Evolutionary conservation across 2,329 filamentous ascomycete species (phyloP).

Genomic region (Epicoccum sorghinum): DNA sequence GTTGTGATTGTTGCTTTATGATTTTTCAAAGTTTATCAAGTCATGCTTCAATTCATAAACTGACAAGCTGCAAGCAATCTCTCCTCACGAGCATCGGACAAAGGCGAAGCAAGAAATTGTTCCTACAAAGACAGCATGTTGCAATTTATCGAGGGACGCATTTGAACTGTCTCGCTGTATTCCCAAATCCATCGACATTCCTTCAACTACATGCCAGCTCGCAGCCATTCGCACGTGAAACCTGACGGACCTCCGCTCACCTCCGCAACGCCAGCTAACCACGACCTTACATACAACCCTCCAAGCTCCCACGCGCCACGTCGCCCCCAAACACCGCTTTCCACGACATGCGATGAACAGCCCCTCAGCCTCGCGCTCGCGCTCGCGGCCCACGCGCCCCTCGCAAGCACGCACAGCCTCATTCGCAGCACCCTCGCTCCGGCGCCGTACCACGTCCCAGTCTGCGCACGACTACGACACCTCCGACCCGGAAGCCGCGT

Average conservation of each 20-base stretch:
- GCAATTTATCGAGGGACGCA: not conserved
- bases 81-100: no score
- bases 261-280: not conserved
- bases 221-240: not conserved
- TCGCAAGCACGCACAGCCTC: constrained; percentile 49
- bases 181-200: not conserved
- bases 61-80: no score
- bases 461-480: constrained; percentile 71
- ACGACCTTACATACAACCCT: not conserved
- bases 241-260: not conserved
- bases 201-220: not conserved
- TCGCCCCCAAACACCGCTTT: not conserved
- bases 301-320: not conserved
- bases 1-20: no score
- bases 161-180: not conserved
- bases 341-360: constrained; percentile 30
- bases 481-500: constrained; percentile 61
- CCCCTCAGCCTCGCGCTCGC: constrained; percentile 16
- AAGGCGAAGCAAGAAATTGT: no score
- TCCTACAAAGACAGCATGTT: not conserved
- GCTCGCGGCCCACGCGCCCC: constrained; percentile 14
- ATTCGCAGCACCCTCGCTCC: constrained; percentile 60
- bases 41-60: no score
- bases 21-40: no score
- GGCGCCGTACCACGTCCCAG: constrained; percentile 69